These are phyloP conservation scores for Apophysomyces elegans DNA, from an alignment of 371 early-diverging fungal genomes.

Conservation along the genomic window DNA sequence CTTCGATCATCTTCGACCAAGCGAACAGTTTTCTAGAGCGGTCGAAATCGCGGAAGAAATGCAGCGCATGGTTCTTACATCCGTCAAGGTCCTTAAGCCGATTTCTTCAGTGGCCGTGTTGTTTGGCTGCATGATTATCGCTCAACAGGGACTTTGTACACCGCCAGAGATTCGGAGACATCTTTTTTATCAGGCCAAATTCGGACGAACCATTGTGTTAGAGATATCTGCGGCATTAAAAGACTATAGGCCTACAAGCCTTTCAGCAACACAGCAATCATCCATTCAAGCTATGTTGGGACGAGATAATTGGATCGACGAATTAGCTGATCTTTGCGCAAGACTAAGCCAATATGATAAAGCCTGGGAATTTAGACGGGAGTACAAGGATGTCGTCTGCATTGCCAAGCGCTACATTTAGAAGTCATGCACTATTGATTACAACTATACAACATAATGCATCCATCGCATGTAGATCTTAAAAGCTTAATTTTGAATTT, in stretches of 20 bases:
- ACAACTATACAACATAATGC: too few relatives aligned
- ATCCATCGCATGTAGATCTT: background rate
- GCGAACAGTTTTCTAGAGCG: conserved; percentile 41
- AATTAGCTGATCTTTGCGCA: conserved; percentile 13
- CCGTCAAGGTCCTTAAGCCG: conserved; percentile 21
- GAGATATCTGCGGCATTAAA: conserved; percentile 40
- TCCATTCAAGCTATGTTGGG: conserved; percentile 1
- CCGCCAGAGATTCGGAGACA: conserved; percentile 37
- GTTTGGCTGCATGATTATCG: conserved; percentile 31
- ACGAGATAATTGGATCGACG: conserved; percentile 1
- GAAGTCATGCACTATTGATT: background rate
- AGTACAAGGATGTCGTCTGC: conserved; percentile 21
- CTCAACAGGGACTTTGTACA: conserved; percentile 27
- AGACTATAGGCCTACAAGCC: conserved; percentile 26
- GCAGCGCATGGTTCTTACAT: conserved; percentile 24
- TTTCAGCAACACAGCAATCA: conserved; percentile 7
- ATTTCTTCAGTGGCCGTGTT: conserved; percentile 23
- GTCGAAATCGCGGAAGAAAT: conserved; percentile 26
- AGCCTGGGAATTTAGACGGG: conserved; percentile 19
- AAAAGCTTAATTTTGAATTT: too few relatives aligned
- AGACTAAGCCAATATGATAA: conserved; percentile 17
- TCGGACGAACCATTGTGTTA: conserved; percentile 39
- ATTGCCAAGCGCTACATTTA: conserved; percentile 13
- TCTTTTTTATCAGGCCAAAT: conserved; percentile 35
- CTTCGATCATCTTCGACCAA: conserved; percentile 31